Evolutionary conservation across 2,329 filamentous ascomycete genomes (phyloP).

Genomic region (Xylariaceae sp.): DNA sequence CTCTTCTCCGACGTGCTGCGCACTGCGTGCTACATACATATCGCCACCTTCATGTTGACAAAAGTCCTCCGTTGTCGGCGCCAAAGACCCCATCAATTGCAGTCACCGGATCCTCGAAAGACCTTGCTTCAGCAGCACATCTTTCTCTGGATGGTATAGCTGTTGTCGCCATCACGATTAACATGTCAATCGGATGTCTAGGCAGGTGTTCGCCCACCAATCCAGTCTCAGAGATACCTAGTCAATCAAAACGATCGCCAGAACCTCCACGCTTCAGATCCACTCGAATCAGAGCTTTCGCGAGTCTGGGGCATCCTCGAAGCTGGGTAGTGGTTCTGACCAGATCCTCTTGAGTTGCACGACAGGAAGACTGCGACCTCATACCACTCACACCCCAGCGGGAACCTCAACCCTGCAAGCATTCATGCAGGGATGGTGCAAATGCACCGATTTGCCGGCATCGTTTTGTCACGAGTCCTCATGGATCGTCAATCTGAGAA

Average conservation of each 20-base stretch:
- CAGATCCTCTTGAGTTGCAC: constrained; percentile 11
- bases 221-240: background rate
- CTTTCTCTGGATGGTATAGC: background rate
- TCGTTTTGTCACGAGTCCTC: background rate
- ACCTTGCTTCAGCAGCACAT: background rate
- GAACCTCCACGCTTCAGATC: background rate
- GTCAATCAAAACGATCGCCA: background rate
- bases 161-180: background rate
- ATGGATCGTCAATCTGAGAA: too few species aligned
- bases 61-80: too few species aligned
- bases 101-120: background rate
- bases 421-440: constrained; percentile 14
- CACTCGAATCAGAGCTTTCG: background rate
- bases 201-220: background rate
- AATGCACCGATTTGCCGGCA: constrained; percentile 7
- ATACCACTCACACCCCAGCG: background rate
- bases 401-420: constrained; percentile 8
- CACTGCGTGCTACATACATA: background rate
- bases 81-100: background rate
- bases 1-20: background rate
- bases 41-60: background rate
- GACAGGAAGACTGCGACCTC: constrained; percentile 2
- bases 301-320: background rate
- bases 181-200: background rate
- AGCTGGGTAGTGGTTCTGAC: constrained; percentile 4